Evolutionary conservation across 805 yeast genomes (phyloP).

Genomic region (Ascoidea rubescens): DNA sequence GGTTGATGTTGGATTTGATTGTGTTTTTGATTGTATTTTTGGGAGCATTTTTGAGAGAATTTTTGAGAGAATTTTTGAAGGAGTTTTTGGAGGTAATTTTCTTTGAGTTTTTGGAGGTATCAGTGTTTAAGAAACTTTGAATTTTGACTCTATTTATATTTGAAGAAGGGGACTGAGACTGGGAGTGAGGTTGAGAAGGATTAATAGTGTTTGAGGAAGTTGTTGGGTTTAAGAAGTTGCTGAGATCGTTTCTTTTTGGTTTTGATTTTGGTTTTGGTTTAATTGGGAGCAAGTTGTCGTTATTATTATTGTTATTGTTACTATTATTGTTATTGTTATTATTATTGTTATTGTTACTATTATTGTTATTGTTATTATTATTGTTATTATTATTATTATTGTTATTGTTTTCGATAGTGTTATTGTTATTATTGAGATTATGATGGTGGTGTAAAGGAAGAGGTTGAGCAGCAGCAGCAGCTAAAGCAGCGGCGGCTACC

Average conservation of each 20-base stretch:
- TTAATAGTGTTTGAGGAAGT: too few species aligned
- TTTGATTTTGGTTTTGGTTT: neutral
- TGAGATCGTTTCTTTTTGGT: neutral
- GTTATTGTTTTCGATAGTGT: neutral
- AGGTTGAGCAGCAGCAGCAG: slow-evolving; percentile 72
- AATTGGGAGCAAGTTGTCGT: neutral
- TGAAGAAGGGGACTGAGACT: neutral
- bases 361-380: neutral
- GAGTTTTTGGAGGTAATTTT: neutral
- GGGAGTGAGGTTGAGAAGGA: neutral
- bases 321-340: neutral
- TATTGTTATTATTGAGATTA: slow-evolving; percentile 2
- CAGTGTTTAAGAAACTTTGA: neutral
- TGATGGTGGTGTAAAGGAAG: slow-evolving; percentile 28
- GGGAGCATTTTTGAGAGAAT: neutral
- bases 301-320: neutral
- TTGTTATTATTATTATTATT: neutral
- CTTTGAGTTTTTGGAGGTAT: neutral
- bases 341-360: neutral
- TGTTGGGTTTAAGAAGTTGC: too few species aligned
- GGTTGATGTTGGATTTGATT: neutral
- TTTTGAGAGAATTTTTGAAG: neutral
- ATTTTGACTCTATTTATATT: too few species aligned
- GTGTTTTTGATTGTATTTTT: neutral
- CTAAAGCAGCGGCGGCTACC: slow-evolving; percentile 75